These are phyloP conservation scores for Daldinia bambusicola DNA, from an alignment of 495 filamentous ascomycete species.

Conservation along the genomic window DNA sequence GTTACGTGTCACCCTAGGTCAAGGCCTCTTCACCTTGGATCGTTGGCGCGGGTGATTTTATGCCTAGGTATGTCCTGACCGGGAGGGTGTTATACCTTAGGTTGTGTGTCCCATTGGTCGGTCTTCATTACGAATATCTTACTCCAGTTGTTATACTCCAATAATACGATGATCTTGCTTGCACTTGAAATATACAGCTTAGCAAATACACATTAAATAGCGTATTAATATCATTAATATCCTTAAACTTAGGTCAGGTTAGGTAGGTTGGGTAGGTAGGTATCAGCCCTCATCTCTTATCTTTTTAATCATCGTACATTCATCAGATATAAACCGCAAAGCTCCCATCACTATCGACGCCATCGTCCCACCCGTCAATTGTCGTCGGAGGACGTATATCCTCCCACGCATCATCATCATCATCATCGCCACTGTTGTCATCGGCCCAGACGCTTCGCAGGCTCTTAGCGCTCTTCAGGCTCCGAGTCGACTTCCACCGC, in stretches of 20 bases:
- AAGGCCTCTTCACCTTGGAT: not conserved
- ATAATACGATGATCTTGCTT: not conserved
- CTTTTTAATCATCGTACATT: not conserved
- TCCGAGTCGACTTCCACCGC: conserved; percentile 33
- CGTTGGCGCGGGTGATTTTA: not conserved
- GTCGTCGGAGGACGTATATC: conserved; percentile 45
- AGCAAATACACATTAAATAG: not conserved
- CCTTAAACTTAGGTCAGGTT: not conserved
- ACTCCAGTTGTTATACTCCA: not conserved
- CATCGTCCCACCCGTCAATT: conserved; percentile 41
- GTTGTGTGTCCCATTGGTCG: not conserved
- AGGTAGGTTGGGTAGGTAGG: not conserved
- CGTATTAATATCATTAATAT: conserved; percentile 3
- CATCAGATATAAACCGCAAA: conserved; percentile 48
- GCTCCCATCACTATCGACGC: conserved; percentile 41
- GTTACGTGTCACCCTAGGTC: not conserved
- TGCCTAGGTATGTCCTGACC: not conserved
- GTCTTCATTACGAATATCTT: not conserved
- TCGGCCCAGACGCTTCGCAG: conserved; percentile 31
- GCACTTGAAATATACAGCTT: not conserved
- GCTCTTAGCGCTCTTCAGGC: conserved; percentile 44
- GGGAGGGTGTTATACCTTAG: too few relatives aligned
- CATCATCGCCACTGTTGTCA: conserved; percentile 44
- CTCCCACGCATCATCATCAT: conserved; percentile 45
- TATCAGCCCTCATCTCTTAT: not conserved